phyloP scores from a whole-genome alignment of 108 stramenopile genomes.

The Skeletonema potamos region DNA sequence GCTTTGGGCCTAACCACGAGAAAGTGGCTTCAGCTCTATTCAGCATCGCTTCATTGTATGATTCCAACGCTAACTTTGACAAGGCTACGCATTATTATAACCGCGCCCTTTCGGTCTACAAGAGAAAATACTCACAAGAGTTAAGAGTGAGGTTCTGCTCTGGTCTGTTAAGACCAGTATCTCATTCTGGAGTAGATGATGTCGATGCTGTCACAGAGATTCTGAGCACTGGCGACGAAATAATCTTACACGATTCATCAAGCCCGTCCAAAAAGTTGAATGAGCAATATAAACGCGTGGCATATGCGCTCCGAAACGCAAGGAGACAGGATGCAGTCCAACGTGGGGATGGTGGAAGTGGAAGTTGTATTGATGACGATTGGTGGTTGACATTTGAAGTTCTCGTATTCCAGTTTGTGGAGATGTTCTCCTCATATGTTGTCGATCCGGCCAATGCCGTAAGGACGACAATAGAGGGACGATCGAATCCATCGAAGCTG shows the following conservation, averaged over 20 bases:
- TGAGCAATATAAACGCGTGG: slow-evolving; percentile 32
- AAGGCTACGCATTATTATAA: slow-evolving; percentile 33
- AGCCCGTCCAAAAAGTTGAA: slow-evolving; percentile 1
- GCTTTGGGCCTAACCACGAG: slow-evolving; percentile 33
- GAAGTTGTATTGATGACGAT: slow-evolving; percentile 12
- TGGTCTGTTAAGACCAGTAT: not conserved
- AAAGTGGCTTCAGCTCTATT: slow-evolving; percentile 32
- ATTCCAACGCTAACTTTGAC: slow-evolving; percentile 23
- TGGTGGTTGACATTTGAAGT: slow-evolving; percentile 30
- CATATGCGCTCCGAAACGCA: slow-evolving; percentile 28
- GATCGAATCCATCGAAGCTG: slow-evolving; percentile 24
- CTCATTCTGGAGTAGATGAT: not conserved
- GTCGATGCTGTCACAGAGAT: slow-evolving; percentile 8
- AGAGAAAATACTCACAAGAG: slow-evolving; percentile 21
- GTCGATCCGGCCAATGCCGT: slow-evolving; percentile 32
- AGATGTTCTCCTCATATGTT: slow-evolving; percentile 32
- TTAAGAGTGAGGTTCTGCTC: slow-evolving; percentile 22
- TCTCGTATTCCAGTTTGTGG: slow-evolving; percentile 35
- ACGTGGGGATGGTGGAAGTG: slow-evolving; percentile 14
- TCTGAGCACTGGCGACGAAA: slow-evolving; percentile 32
- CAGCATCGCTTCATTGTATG: slow-evolving; percentile 32
- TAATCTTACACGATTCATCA: slow-evolving; percentile 8
- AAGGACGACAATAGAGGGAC: slow-evolving; percentile 17
- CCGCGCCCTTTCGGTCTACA: slow-evolving; percentile 31
- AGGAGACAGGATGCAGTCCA: slow-evolving; percentile 15